Evolutionary conservation across 2,329 filamentous ascomycete species (phyloP), one percentile per base, ranked within the genome.

Genomic region (Colletotrichum liaoningense): DNA sequence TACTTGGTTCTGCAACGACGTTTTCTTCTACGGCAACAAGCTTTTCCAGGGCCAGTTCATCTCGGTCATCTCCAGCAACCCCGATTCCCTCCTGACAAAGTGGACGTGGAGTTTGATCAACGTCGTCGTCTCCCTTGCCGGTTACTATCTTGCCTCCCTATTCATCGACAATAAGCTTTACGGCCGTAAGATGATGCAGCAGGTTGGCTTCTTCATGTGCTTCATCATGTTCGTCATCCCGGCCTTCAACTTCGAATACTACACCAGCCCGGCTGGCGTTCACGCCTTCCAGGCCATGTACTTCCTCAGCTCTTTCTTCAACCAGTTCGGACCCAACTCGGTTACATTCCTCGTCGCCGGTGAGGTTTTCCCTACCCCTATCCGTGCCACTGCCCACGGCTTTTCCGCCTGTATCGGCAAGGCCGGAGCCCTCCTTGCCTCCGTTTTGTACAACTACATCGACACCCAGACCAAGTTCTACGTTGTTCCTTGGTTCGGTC

Each of bases 21-120:
- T 98, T 77, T 98, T 98, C 89, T 98, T 98, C 88, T 98, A 98
- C 86, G 96, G 96, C 78, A 98, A 98, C 92, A 98, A 98, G 89
- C 92, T 98, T 67, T 98, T 98, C 90, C 95, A 98, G 85, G 90
- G 90, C 75, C 90, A 96, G 81, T 98, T 98, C 85, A 98, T 98
- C 84, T 87, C 86, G 38, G 93, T 97, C 80, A 92, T 98, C 77
- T 93, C 92, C 67, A 88, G 91, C 66, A 84, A 89, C 76, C 89
- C 91, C 75, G 84, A 87, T 46, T 95, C 93, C 8, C 90, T 98
- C 81, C 93, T 98, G 90, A 92, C 92, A 42, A 92, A 89, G 74
- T 98, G 96, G 96, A 87, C 94, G 59, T 98, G 95, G 93, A 98
- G 97, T 85, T 84, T 98, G 81, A 89, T 95, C 88, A 98, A 98